A percentile compares a stretch with the other conserved stretches of the same genome.
Evolutionary conservation across 345 rosid species (phyloP).

Genomic region (Stellera chamaejasme): DNA sequence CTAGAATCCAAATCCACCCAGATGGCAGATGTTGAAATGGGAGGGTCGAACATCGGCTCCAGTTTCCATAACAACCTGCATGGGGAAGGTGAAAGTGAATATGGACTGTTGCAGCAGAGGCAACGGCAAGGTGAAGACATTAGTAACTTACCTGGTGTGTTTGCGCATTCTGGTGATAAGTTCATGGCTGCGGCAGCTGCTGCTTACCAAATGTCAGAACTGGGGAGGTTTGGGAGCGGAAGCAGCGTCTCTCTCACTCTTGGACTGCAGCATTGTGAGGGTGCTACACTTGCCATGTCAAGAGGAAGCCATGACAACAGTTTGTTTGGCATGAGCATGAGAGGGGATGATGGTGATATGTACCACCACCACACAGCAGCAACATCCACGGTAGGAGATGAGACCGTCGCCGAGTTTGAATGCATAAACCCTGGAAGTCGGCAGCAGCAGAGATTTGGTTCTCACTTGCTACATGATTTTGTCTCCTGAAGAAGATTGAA

Average conservation of each 20-base stretch:
- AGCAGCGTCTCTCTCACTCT: conserved; percentile 73
- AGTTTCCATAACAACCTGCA: conserved; percentile 23
- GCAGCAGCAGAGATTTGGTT: conserved; percentile 50
- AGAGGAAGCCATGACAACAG: conserved; percentile 31
- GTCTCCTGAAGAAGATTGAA: conserved; percentile 40
- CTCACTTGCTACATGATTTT: conserved; percentile 76
- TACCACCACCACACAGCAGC: conserved; percentile 22
- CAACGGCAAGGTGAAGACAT: conserved; percentile 33
- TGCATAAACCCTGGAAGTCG: conserved; percentile 47
- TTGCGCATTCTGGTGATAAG: conserved; percentile 26
- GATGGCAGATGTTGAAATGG: conserved; percentile 24
- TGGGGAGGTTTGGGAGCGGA: conserved; percentile 50
- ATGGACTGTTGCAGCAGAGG: conserved; percentile 27
- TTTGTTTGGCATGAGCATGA: conserved; percentile 39
- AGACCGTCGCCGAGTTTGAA: conserved; percentile 38
- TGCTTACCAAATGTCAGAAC: conserved; percentile 57
- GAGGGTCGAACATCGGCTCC: conserved; percentile 22
- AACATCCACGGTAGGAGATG: conserved; percentile 30
- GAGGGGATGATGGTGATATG: conserved; percentile 41
- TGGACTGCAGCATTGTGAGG: conserved; percentile 76
- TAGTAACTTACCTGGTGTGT: conserved; percentile 32
- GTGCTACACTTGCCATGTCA: conserved; percentile 41
- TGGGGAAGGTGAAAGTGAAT: conserved; percentile 25
- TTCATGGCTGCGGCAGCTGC: conserved; percentile 47
- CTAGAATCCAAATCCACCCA: conserved; percentile 31